Evolutionary conservation across 2,329 filamentous ascomycete genomes (phyloP).

Genomic region (Arachnopeziza araneosa): DNA sequence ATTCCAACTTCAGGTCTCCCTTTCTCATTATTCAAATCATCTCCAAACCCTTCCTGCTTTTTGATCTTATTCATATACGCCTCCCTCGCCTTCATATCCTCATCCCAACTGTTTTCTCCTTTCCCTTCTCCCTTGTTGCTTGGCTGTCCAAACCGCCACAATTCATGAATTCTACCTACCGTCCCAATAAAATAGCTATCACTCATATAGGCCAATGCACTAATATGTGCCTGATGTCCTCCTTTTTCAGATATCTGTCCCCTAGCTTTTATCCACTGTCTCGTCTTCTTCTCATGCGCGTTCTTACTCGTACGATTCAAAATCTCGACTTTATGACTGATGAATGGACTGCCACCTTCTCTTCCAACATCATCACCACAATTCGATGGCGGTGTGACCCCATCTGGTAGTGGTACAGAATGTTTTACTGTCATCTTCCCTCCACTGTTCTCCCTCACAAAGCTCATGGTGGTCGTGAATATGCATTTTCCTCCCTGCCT

Average conservation of each 20-base stretch:
- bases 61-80: slow-evolving; percentile 39
- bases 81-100: slow-evolving; percentile 39
- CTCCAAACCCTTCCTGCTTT: slow-evolving; percentile 29
- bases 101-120: not conserved
- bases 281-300: slow-evolving; percentile 61
- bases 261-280: slow-evolving; percentile 69
- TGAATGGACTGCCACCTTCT: slow-evolving; percentile 44
- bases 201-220: slow-evolving; percentile 86
- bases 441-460: slow-evolving; percentile 62
- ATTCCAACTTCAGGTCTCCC: slow-evolving; percentile 63
- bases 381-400: slow-evolving; percentile 29
- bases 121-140: slow-evolving; percentile 13
- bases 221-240: slow-evolving; percentile 75
- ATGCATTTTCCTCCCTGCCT: slow-evolving; percentile 82
- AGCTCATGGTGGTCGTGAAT: slow-evolving; percentile 92
- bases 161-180: slow-evolving; percentile 70
- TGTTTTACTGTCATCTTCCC: slow-evolving; percentile 55
- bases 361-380: slow-evolving; percentile 36
- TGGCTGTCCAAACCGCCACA: slow-evolving; percentile 66
- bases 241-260: slow-evolving; percentile 69
- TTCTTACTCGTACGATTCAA: slow-evolving; percentile 44
- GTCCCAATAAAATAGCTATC: slow-evolving; percentile 94
- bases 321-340: slow-evolving; percentile 51
- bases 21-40: slow-evolving; percentile 44
- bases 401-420: slow-evolving; percentile 52